Percentiles rank a stretch among this genome's conserved stretches.
phyloP scores from a whole-genome alignment of 2,329 filamentous ascomycete genomes.

The Penicillium nordicum region DNA sequence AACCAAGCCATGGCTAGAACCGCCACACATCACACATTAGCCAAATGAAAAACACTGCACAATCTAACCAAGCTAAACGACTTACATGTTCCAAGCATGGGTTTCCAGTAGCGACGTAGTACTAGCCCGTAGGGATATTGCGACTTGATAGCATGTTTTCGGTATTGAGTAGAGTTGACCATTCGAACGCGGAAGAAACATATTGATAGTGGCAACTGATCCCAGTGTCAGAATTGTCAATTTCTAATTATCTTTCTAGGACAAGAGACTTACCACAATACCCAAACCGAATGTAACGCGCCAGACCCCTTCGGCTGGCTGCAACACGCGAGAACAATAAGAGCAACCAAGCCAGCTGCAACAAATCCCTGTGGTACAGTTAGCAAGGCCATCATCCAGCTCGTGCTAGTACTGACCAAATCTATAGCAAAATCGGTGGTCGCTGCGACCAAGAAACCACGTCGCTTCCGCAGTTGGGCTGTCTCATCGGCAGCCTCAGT shows the following conservation, averaged over 20 bases:
- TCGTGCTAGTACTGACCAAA: slow-evolving; percentile 9
- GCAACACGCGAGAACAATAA: slow-evolving; percentile 25
- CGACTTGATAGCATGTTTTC: slow-evolving; percentile 46
- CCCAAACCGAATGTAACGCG: slow-evolving; percentile 51
- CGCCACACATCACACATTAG: neutral
- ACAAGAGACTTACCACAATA: slow-evolving; percentile 31
- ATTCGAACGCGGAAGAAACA: slow-evolving; percentile 55
- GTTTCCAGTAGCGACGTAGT: slow-evolving; percentile 49
- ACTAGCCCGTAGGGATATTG: slow-evolving; percentile 49
- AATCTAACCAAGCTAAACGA: neutral
- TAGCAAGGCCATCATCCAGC: neutral
- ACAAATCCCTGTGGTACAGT: slow-evolving; percentile 22
- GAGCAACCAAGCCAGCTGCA: neutral
- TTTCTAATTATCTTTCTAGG: no score
- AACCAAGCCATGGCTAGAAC: slow-evolving; percentile 48
- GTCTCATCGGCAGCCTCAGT: slow-evolving; percentile 29
- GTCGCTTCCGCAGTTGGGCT: slow-evolving; percentile 16
- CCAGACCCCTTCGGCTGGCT: slow-evolving; percentile 42
- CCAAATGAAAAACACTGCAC: neutral
- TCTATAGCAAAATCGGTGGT: slow-evolving; percentile 27
- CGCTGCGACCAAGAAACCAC: slow-evolving; percentile 26
- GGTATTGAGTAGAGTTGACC: slow-evolving; percentile 51
- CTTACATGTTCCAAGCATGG: slow-evolving; percentile 46
- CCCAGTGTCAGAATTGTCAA: neutral
- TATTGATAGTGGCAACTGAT: slow-evolving; percentile 46